phyloP scores from a whole-genome alignment of 1,139 yeast species.

The Suhomyces bokatorum region DNA sequence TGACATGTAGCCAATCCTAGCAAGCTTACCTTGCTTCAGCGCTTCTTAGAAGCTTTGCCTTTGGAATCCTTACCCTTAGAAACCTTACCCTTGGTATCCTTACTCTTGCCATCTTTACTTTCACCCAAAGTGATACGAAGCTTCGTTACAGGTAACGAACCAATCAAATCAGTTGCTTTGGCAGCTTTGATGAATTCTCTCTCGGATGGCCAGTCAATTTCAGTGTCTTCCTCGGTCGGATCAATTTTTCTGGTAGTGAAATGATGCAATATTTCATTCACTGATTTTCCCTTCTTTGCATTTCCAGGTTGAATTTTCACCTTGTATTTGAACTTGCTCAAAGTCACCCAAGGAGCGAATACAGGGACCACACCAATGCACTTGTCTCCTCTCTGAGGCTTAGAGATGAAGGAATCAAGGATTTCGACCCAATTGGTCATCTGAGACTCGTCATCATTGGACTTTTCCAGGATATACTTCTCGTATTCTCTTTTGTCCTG shows the following conservation, averaged over 20 bases:
- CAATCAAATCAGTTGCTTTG: slow-evolving; percentile 52
- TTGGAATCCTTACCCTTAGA: slow-evolving; percentile 1
- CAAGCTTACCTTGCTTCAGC: background rate
- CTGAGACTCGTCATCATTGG: slow-evolving; percentile 36
- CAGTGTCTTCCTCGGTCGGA: slow-evolving; percentile 47
- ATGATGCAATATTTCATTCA: slow-evolving; percentile 63
- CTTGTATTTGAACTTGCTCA: slow-evolving; percentile 75
- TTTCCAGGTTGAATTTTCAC: slow-evolving; percentile 85
- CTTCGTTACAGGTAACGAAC: slow-evolving; percentile 41
- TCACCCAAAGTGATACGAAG: slow-evolving; percentile 34
- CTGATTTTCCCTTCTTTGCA: slow-evolving; percentile 85
- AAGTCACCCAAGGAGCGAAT: slow-evolving; percentile 89
- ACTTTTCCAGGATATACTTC: slow-evolving; percentile 42
- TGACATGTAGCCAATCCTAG: too few relatives aligned
- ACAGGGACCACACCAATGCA: slow-evolving; percentile 71
- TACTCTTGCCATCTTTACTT: slow-evolving; percentile 1
- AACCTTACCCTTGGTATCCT: slow-evolving; percentile 3
- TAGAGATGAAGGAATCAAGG: slow-evolving; percentile 41
- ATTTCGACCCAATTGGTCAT: slow-evolving; percentile 38
- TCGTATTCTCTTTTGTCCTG: slow-evolving; percentile 49
- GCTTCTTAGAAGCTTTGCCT: background rate
- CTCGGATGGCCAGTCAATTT: slow-evolving; percentile 72
- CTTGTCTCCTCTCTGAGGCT: slow-evolving; percentile 46
- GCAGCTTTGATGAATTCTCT: slow-evolving; percentile 56
- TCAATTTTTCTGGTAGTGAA: slow-evolving; percentile 62